Evolutionary conservation across 441 rosid genomes (phyloP).

Genomic region (Adansonia rubrostipa): DNA sequence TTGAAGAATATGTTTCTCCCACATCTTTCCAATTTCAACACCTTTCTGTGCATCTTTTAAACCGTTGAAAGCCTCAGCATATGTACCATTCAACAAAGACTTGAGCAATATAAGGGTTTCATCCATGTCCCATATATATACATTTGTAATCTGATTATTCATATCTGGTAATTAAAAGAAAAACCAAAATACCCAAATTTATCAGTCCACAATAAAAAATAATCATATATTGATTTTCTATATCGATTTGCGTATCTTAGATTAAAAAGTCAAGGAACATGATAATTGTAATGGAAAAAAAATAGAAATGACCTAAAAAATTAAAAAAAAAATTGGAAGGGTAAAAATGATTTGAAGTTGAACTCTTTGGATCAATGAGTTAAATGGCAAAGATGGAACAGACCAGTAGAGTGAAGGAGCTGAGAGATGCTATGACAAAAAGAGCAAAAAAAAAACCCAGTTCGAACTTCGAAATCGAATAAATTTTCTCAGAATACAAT

Average conservation of each 20-base stretch:
- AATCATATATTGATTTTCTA: background rate
- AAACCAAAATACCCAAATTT: background rate
- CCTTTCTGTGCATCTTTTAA: slow-evolving; percentile 72
- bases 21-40: slow-evolving; percentile 70
- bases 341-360: background rate
- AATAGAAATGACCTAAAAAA: background rate
- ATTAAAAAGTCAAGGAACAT: background rate
- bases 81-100: slow-evolving; percentile 74
- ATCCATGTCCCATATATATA: slow-evolving; percentile 91
- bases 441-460: no score
- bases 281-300: background rate
- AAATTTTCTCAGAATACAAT: background rate
- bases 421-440: background rate
- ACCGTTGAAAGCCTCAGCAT: slow-evolving; percentile 60
- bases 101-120: slow-evolving; percentile 92
- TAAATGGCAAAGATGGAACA: slow-evolving; percentile 13
- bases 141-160: slow-evolving; percentile 47
- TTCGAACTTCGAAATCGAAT: background rate
- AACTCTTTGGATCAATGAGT: slow-evolving; percentile 5
- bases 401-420: background rate
- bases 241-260: background rate
- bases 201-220: background rate
- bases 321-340: background rate
- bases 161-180: slow-evolving; percentile 18
- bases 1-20: slow-evolving; percentile 82